phyloP scores from a whole-genome alignment of 2,329 filamentous ascomycete species.

The Penicillium decumbens region DNA sequence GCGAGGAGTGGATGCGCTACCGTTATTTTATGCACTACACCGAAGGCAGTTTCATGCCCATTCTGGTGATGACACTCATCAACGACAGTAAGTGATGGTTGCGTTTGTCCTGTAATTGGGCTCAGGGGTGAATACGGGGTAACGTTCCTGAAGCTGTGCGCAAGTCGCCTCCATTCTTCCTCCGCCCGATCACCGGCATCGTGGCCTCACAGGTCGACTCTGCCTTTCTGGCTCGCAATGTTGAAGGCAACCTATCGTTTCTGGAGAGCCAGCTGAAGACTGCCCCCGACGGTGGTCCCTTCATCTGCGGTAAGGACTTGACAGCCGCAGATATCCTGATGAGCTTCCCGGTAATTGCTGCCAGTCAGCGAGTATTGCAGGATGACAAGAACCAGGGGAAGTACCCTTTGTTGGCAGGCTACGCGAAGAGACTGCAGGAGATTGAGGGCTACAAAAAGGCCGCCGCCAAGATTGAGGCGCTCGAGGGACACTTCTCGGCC shows the following conservation, averaged over 20 bases:
- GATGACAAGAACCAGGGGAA: constrained; percentile 32
- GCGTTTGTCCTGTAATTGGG: background rate
- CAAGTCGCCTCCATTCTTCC: constrained; percentile 57
- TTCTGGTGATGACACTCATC: constrained; percentile 62
- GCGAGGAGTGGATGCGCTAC: constrained; percentile 57
- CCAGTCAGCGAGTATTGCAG: constrained; percentile 31
- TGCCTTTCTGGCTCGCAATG: constrained; percentile 39
- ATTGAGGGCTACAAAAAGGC: constrained; percentile 39
- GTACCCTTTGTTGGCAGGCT: constrained; percentile 38
- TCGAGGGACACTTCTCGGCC: constrained; percentile 37
- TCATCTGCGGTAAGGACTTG: constrained; percentile 42
- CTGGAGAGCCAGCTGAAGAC: constrained; percentile 44
- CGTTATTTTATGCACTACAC: constrained; percentile 74
- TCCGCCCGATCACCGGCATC: constrained; percentile 58
- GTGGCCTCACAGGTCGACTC: constrained; percentile 48
- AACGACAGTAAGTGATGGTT: constrained; percentile 47
- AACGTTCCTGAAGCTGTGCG: constrained; percentile 15
- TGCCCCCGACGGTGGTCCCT: constrained; percentile 37
- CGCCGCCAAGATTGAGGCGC: constrained; percentile 39
- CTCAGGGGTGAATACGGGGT: background rate
- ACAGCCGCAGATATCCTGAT: constrained; percentile 47
- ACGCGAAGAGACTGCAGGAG: constrained; percentile 35
- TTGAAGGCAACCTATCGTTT: constrained; percentile 42
- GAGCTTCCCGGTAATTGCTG: constrained; percentile 44
- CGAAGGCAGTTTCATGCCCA: constrained; percentile 77